Percentiles rank a stretch among this genome's conserved stretches.
These are phyloP conservation scores for Yarrowia yakushimensis DNA, from an alignment of 805 yeast species.

Conservation along the genomic window DNA sequence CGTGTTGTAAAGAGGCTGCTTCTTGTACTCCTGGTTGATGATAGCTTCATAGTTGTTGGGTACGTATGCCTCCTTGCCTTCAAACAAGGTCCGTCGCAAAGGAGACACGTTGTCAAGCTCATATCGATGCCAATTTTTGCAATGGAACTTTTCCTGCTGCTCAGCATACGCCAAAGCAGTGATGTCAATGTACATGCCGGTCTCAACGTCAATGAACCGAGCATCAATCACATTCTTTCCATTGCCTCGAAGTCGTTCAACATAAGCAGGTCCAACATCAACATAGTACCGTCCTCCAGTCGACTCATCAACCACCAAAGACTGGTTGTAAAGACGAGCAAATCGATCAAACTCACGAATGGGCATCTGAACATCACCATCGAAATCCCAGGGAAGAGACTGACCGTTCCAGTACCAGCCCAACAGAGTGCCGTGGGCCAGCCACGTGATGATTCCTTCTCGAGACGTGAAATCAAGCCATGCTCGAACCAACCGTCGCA, in stretches of 20 bases:
- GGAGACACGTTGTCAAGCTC: slow-evolving; percentile 50
- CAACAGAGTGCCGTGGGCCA: slow-evolving; percentile 48
- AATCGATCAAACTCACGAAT: slow-evolving; percentile 46
- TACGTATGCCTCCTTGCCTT: slow-evolving; percentile 50
- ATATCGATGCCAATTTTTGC: slow-evolving; percentile 58
- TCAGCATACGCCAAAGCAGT: slow-evolving; percentile 45
- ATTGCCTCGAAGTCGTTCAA: slow-evolving; percentile 48
- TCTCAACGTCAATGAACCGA: slow-evolving; percentile 56
- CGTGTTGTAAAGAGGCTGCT: not conserved
- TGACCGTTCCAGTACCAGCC: slow-evolving; percentile 53
- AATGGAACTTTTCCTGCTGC: slow-evolving; percentile 37
- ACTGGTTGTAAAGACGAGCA: slow-evolving; percentile 47
- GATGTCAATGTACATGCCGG: slow-evolving; percentile 59
- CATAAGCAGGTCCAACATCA: slow-evolving; percentile 49
- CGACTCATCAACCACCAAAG: slow-evolving; percentile 45
- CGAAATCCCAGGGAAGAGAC: slow-evolving; percentile 52
- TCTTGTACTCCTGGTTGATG: slow-evolving; percentile 42
- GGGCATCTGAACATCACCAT: slow-evolving; percentile 51
- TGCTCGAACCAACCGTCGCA: slow-evolving; percentile 47
- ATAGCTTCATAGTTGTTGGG: slow-evolving; percentile 43
- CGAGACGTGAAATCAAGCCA: slow-evolving; percentile 47
- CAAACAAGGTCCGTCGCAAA: slow-evolving; percentile 52
- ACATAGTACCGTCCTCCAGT: slow-evolving; percentile 32
- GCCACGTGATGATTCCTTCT: slow-evolving; percentile 46
- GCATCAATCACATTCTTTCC: slow-evolving; percentile 52